Conservation (phyloP, 2,329 filamentous ascomycete species). For the Sclerotinia minor region DNA sequence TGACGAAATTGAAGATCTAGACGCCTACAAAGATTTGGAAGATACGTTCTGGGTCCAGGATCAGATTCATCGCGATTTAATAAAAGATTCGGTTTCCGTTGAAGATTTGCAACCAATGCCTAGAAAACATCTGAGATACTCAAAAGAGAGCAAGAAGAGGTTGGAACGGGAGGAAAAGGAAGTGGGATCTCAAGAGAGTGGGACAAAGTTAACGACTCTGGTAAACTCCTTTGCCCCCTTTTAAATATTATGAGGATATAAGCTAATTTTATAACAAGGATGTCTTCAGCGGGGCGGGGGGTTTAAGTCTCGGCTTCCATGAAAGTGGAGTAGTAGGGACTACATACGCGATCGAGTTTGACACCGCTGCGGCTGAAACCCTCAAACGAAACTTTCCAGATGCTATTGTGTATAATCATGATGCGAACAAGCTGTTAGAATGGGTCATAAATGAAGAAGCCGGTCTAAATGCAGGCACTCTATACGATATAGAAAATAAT, state of each 20-base stretch:
- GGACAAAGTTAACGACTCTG: not conserved
- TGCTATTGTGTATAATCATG: conserved; percentile 9
- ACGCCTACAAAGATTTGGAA: conserved; percentile 28
- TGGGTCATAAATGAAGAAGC: conserved; percentile 10
- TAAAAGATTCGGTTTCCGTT: not conserved
- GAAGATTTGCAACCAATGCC: not conserved
- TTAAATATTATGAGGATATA: not conserved
- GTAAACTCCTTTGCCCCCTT: not conserved
- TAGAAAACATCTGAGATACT: not conserved
- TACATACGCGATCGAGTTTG: conserved; percentile 24
- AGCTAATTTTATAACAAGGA: not conserved
- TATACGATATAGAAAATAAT: conserved; percentile 1
- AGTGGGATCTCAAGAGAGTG: conserved; percentile 17
- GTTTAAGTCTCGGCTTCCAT: conserved; percentile 24
- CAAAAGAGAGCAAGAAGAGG: conserved; percentile 2
- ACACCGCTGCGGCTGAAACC: conserved; percentile 14
- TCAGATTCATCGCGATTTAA: not conserved
- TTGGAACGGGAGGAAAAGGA: not conserved
- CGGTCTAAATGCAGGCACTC: not conserved
- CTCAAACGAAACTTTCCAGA: conserved; percentile 16
- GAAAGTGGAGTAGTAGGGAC: conserved; percentile 17
- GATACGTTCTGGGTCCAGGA: conserved; percentile 32
- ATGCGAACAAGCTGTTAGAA: conserved; percentile 22
- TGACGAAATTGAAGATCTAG: conserved; percentile 28
- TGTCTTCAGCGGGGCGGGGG: conserved; percentile 27